A percentile compares a stretch with the other conserved stretches of the same genome.
These are phyloP conservation scores for Pilaira anomala DNA, from an alignment of 192 early-diverging fungal species.

Conservation along the genomic window DNA sequence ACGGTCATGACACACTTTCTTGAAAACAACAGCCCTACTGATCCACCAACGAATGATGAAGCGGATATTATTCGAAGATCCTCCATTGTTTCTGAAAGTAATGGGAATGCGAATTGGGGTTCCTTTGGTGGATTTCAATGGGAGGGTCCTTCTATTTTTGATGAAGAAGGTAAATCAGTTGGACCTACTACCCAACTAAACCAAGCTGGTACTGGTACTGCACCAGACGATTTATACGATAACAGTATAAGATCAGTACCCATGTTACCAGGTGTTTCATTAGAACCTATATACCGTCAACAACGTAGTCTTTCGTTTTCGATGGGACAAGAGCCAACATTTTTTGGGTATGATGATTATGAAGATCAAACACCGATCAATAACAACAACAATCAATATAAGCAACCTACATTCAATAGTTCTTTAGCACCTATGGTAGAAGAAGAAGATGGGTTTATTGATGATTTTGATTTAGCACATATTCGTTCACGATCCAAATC, in stretches of 20 bases:
- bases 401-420: constrained; percentile 28
- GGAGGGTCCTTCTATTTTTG: constrained; percentile 28
- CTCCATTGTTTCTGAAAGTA: not conserved
- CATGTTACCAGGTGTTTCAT: constrained; percentile 41
- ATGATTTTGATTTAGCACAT: constrained; percentile 43
- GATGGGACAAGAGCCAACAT: constrained; percentile 48
- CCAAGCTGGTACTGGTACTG: not conserved
- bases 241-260: constrained; percentile 40
- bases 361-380: constrained; percentile 27
- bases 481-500: constrained; percentile 60
- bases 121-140: constrained; percentile 53
- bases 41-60: constrained; percentile 4
- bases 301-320: constrained; percentile 64
- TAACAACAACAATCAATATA: not conserved
- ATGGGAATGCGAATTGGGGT: constrained; percentile 33
- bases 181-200: too few species aligned
- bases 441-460: constrained; percentile 26
- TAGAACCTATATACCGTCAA: constrained; percentile 50
- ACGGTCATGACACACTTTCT: constrained; percentile 1
- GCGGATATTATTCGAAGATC: not conserved
- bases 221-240: not conserved
- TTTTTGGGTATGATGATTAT: constrained; percentile 44
- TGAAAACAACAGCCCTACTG: constrained; percentile 5
- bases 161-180: constrained; percentile 3
- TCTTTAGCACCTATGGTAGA: constrained; percentile 51